These are phyloP conservation scores for Termitomyces sp. DNA, from an alignment of 768 basidiomycete species.

Conservation along the genomic window DNA sequence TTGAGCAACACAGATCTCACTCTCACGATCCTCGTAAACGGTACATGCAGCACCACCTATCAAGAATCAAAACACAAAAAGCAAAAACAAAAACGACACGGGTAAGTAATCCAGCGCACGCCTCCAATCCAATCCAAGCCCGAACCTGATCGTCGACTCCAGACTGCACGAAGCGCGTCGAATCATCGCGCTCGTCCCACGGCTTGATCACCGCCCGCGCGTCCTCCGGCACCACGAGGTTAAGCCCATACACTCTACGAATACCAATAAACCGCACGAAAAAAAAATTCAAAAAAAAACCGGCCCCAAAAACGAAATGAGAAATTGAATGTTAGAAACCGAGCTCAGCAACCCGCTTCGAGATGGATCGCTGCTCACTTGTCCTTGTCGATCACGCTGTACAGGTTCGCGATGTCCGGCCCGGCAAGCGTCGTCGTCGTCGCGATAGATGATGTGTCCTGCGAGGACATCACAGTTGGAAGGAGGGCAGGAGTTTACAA, in stretches of 20 bases:
- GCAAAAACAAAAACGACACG: no score
- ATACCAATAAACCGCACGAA: no score
- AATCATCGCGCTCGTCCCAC: constrained; percentile 75
- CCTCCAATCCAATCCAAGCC: no score
- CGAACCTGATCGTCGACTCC: constrained; percentile 82
- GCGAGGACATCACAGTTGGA: no score
- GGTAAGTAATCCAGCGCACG: no score
- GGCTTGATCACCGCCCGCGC: constrained; percentile 76
- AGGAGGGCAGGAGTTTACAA: no score
- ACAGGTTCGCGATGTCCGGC: constrained; percentile 51
- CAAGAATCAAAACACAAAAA: neutral
- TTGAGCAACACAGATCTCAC: constrained; percentile 73
- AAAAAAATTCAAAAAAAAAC: no score
- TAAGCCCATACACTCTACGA: constrained; percentile 78
- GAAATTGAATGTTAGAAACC: constrained; percentile 11
- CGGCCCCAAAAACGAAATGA: no score
- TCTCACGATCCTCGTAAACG: constrained; percentile 75
- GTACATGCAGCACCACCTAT: constrained; percentile 77
- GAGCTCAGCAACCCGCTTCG: constrained; percentile 1
- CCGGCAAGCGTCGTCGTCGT: no score
- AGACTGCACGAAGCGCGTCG: constrained; percentile 61
- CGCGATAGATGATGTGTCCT: no score
- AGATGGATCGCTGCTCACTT: constrained; percentile 52
- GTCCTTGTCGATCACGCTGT: constrained; percentile 56
- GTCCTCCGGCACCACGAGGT: constrained; percentile 75